Base-by-base conservation (phyloP, 2,329 filamentous ascomycete genomes). In the Pestalotiopsis sp. region DNA sequence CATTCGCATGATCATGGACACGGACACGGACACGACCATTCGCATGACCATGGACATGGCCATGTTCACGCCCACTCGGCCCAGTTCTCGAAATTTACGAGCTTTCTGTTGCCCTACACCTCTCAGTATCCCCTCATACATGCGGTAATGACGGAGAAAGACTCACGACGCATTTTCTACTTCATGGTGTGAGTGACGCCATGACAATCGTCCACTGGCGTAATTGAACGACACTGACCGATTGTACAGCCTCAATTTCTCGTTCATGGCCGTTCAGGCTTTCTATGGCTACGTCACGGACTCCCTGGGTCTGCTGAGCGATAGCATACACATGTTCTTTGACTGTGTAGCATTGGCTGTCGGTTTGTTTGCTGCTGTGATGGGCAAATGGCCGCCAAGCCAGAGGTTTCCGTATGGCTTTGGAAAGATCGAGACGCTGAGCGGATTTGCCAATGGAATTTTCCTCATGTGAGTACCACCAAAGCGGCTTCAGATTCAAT, bases 261-360 rank as follows among this genome's bases (percentile, higher is more conserved):
- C 85, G 6, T 99, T 99, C 79, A 99, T 99, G 96, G 82, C 92
- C 40, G 89, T 99, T 1, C 96, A 99, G 75, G 92, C 94, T 55
- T 94, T 95, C 70, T 99, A 99, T 76, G 96, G 96, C 62, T 97
- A 96, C 74, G 82, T 96, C 11, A 98, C 94, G 3, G 94, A 97
- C 72, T 99, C 96, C 0, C 83, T 99, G 4, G 96, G 96, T 2
- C 85, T 99, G n/a, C 88, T 99, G 20, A 97, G 94, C 72, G 96
- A 99, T 80, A 98, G 94, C 75, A 96, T 99, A 70, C 96, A 99
- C 81, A 99, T 99, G 96, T 95, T 99, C 75, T 98, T 99, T 74
- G 96, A 99, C 80, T 99, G 96, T 73, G 90, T 98, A 44, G 96
- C 95, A 22, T 86, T 99, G 35, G 89, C 93, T 1, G 94, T 99